These are phyloP conservation scores for Tripterygium wilfordii DNA, from an alignment of 177 flowering plant genomes.

Conservation along the genomic window DNA sequence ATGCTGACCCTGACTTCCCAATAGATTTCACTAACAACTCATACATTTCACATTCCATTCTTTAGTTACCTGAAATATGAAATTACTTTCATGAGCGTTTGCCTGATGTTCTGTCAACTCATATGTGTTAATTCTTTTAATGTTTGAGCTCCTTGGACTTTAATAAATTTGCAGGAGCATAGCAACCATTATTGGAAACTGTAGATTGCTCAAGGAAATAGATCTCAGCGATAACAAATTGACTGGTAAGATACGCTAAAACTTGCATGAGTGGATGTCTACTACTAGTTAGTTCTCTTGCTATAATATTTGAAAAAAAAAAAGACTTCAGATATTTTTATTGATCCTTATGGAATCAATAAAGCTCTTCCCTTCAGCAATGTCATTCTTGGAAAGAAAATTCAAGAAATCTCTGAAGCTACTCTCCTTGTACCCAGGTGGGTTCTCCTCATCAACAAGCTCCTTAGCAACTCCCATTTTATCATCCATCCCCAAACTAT, in stretches of 20 bases:
- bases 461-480: slow-evolving; percentile 35
- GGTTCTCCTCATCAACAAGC: slow-evolving; percentile 35
- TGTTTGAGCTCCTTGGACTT: too few relatives aligned
- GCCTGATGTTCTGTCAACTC: too few relatives aligned
- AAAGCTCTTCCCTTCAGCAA: slow-evolving; percentile 29
- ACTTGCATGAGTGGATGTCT: background rate
- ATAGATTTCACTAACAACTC: background rate
- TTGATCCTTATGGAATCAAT: slow-evolving; percentile 26
- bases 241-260: background rate
- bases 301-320: background rate
- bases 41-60: background rate
- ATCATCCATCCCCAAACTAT: slow-evolving; percentile 42
- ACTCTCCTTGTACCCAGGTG: slow-evolving; percentile 32
- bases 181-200: slow-evolving; percentile 1
- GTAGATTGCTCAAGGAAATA: background rate
- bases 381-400: slow-evolving; percentile 33
- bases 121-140: too few relatives aligned
- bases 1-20: background rate
- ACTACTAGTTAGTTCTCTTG: background rate
- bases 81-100: background rate
- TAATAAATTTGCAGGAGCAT: background rate
- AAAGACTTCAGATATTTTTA: background rate
- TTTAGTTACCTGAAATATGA: background rate
- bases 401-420: slow-evolving; percentile 53
- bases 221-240: background rate